Base-by-base conservation (phyloP, 169 alveolate genomes). In the Eimeria necatrix region DNA sequence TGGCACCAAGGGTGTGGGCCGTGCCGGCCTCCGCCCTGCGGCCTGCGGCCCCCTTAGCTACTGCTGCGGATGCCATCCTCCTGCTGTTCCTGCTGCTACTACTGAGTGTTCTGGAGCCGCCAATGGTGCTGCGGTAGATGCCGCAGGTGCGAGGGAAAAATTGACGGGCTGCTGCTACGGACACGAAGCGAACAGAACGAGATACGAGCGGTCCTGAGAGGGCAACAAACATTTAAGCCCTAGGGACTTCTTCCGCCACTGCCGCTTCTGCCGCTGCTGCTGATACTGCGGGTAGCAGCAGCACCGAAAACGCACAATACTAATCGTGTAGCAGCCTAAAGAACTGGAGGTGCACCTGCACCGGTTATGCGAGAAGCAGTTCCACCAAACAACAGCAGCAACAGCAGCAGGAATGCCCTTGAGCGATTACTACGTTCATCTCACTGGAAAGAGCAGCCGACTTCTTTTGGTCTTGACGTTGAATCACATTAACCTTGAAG, bases 1-100 rank as follows among this genome's bases (percentile, higher is more conserved):
- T 22, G 10, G n/a, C 46, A 22, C 41, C 48, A 68, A 68, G 80
- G 41, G 46, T n/a, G 16, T 16, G 80, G n/a, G 80, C 80, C 14
- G 80, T 68, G 80, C 80, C 80, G 22, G 41, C 41, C 3, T 68
- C 80, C 32, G 80, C 80, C 80, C 80, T 16, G 41, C 80, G 80
- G 0, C 80, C 80, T 12, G 16, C 80, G 48, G 80, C 80, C 32
- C 22, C 41, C 41, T n/a, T 68, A 16, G 80, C 80, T 14, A 18
- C 68, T 56, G 68, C 68, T 32, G 41, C 41, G 41, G 41, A 32
- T 32, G 41, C 41, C 68, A 18, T 18, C 68, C 12, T 56, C 68
- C 22, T 56, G 68, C 12, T 10, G 68, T 32, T 32, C 41, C 22
- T 56, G 68, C 68, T 56, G 20, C 20, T 10, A 56, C 22, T 1